phyloP scores from a whole-genome alignment of 1,284 basidiomycete genomes.

The Leccinum pachyderme region DNA sequence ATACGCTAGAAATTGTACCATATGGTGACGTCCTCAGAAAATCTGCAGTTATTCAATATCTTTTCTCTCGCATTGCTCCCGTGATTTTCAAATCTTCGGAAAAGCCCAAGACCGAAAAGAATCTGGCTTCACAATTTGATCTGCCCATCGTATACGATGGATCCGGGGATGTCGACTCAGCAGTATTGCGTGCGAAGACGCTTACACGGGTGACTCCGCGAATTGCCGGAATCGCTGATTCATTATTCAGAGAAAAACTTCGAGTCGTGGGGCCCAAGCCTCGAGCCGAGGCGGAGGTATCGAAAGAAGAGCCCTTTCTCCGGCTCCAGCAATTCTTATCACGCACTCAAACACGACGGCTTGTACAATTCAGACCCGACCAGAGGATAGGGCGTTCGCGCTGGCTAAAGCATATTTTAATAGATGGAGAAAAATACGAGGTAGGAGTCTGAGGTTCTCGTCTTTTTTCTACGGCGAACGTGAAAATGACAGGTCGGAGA shows the following conservation, averaged over 20 bases:
- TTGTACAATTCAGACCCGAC: conserved; percentile 20
- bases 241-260: conserved; percentile 52
- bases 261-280: conserved; percentile 48
- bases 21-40: conserved; percentile 20
- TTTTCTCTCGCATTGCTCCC: conserved; percentile 19
- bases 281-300: conserved; percentile 18
- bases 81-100: conserved; percentile 12
- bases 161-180: conserved; percentile 46
- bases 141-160: conserved; percentile 22
- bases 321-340: conserved; percentile 24
- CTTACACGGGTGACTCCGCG: conserved; percentile 59
- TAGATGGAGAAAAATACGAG: conserved; percentile 28
- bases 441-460: conserved; percentile 26
- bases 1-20: conserved; percentile 21
- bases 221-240: conserved; percentile 48
- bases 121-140: not conserved
- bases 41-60: conserved; percentile 21
- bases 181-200: conserved; percentile 43
- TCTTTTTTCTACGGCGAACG: conserved; percentile 6
- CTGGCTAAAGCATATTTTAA: conserved; percentile 32
- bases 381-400: conserved; percentile 28
- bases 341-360: conserved; percentile 17
- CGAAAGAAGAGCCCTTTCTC: conserved; percentile 10
- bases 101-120: not conserved
- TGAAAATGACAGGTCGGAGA: conserved; percentile 51